Evolutionary conservation across 768 basidiomycete species (phyloP).

Genomic region (Psilocybe tampanensis): DNA sequence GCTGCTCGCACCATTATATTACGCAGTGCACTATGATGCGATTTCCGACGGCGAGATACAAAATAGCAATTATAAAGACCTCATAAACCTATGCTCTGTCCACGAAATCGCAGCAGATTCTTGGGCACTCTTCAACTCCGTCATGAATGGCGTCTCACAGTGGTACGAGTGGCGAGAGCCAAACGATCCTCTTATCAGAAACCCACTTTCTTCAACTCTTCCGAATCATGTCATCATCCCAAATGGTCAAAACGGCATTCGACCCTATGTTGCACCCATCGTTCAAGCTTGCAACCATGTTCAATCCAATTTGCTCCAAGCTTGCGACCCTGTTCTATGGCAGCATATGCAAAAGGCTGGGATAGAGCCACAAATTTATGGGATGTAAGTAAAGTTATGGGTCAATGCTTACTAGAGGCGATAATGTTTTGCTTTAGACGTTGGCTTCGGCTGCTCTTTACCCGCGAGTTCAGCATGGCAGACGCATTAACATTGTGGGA

Average conservation of each 20-base stretch:
- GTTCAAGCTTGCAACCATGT: slow-evolving; percentile 81
- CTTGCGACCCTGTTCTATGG: slow-evolving; percentile 80
- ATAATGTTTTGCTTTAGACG: slow-evolving; percentile 51
- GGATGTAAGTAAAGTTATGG: slow-evolving; percentile 64
- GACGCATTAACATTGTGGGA: slow-evolving; percentile 95
- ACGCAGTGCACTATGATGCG: slow-evolving; percentile 84
- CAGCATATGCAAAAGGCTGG: slow-evolving; percentile 74
- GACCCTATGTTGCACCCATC: slow-evolving; percentile 81
- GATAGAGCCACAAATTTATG: slow-evolving; percentile 96
- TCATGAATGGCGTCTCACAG: slow-evolving; percentile 79
- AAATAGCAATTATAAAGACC: slow-evolving; percentile 32
- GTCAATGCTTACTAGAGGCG: slow-evolving; percentile 4
- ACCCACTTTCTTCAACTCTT: slow-evolving; percentile 33
- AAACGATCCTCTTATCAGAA: slow-evolving; percentile 14
- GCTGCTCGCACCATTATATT: slow-evolving; percentile 84
- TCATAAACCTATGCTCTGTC: slow-evolving; percentile 65
- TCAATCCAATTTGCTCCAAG: slow-evolving; percentile 71
- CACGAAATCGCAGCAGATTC: slow-evolving; percentile 84
- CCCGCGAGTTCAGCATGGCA: slow-evolving; percentile 82
- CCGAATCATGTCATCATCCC: slow-evolving; percentile 47
- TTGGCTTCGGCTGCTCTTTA: slow-evolving; percentile 92
- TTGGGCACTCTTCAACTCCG: slow-evolving; percentile 75
- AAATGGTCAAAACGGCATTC: slow-evolving; percentile 49
- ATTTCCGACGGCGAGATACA: slow-evolving; percentile 39
- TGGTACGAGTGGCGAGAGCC: slow-evolving; percentile 80